A percentile compares a stretch with the other conserved stretches of the same genome.
Conservation (phyloP, 163 green algal species). For the Volvox carteri region DNA sequence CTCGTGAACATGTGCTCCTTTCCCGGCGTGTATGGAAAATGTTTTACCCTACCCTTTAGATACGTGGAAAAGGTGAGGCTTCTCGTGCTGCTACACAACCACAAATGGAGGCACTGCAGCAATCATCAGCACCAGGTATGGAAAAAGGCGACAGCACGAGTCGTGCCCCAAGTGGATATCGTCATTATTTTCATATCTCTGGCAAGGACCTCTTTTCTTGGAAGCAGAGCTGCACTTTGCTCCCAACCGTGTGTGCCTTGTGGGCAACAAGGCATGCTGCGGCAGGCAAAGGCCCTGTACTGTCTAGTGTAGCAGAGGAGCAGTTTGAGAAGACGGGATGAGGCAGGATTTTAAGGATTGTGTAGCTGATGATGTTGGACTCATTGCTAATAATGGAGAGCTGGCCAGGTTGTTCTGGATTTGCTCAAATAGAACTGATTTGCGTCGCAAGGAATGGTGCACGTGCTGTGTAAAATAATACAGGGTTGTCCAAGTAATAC, state of each 20-base stretch:
- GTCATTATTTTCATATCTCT: not conserved
- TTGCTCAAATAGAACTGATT: too few relatives aligned
- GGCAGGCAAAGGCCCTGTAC: not conserved
- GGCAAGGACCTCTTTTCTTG: conserved; percentile 11
- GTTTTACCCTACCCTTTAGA: not conserved
- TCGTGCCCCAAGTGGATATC: not conserved
- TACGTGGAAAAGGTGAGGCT: conserved; percentile 16
- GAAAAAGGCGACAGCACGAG: not conserved
- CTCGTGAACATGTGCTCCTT: not conserved
- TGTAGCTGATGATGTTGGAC: too few relatives aligned
- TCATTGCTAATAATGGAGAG: too few relatives aligned
- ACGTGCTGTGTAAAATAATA: too few relatives aligned
- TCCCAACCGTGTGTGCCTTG: conserved; percentile 46
- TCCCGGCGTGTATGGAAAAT: not conserved
- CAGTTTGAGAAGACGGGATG: too few relatives aligned
- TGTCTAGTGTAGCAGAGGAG: not conserved
- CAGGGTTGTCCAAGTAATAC: too few relatives aligned
- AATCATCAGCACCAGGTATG: not conserved
- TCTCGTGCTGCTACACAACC: not conserved
- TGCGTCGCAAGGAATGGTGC: too few relatives aligned
- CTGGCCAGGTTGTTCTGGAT: too few relatives aligned
- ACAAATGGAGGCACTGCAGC: not conserved
- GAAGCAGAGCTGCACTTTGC: conserved; percentile 38
- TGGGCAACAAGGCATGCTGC: conserved; percentile 23
- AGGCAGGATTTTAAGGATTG: too few relatives aligned